phyloP scores from a whole-genome alignment of 805 yeast species.

The Metschnikowia kofuensis region DNA sequence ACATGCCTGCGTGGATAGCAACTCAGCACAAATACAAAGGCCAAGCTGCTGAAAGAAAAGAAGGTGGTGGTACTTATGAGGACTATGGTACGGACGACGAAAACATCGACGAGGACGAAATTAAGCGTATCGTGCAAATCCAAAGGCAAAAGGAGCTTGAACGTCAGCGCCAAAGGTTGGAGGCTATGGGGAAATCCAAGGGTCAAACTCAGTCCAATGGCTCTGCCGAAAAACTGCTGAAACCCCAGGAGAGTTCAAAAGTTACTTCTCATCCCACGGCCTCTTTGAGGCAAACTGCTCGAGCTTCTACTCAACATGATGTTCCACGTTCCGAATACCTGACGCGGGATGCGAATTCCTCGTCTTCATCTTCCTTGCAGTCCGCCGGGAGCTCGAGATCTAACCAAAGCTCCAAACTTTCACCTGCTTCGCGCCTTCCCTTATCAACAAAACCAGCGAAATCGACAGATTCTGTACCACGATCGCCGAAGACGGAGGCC shows the following conservation, averaged over 20 bases:
- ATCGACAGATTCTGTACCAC: background rate
- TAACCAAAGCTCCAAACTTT: too few relatives aligned
- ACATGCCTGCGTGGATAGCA: conserved; percentile 73
- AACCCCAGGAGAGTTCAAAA: too few relatives aligned
- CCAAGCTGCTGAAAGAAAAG: conserved; percentile 31
- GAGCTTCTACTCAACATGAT: background rate
- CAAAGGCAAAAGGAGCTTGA: conserved; percentile 40
- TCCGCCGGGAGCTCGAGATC: background rate
- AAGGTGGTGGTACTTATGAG: conserved; percentile 34
- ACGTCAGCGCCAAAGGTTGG: conserved; percentile 24
- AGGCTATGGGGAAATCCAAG: background rate
- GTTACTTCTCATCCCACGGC: background rate
- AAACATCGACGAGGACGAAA: conserved; percentile 42
- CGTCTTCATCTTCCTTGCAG: background rate
- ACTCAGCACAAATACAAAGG: conserved; percentile 49
- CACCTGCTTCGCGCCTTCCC: background rate
- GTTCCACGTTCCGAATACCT: background rate
- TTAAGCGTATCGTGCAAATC: conserved; percentile 34
- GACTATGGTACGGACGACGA: conserved; percentile 49
- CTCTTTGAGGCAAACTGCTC: background rate
- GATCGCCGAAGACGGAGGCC: background rate
- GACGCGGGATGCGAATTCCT: background rate
- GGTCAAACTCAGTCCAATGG: background rate
- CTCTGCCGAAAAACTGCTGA: background rate
- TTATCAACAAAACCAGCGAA: background rate